Base-by-base conservation (phyloP, 306 rosid genomes). In the Cercis canadensis region DNA sequence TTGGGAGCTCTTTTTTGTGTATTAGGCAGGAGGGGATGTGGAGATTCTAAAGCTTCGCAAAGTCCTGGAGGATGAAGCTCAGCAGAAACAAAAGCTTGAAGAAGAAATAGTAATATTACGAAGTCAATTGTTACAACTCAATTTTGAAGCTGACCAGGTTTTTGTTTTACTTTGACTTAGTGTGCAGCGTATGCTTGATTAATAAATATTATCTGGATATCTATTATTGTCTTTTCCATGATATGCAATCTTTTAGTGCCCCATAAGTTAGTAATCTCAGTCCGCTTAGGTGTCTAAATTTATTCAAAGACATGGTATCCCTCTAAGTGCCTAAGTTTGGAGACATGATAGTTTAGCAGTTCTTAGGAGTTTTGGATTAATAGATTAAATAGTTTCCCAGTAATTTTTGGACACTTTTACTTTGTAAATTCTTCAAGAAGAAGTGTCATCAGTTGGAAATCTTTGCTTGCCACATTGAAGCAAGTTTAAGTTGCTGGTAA, bases 121-220 rank as follows among this genome's bases (percentile, higher is more conserved):
- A 70, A 95, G 96, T 76, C 96, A 91, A 79, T 69, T 95, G 80
- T 71, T 86, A 84, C 97, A 95, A 81, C 65, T 82, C 69, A 89
- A 83, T 68, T 81, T 83, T 80, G 99, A 91, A 87, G 89, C 92
- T 82, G 96, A 89, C 47, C 96, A 91, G 96, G 99, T 95, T 78
- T 37, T 77, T 63, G 45, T 78, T 69, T 74, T 46, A 16, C 32
- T 56, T 64, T 57, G 60, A 76, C n/a, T 33, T 29, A 29, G 67
- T 39, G 41, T 51, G 61, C 40, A 32, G 69, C 59, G 39, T 76
- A 56, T 71, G 50, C 62, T 71, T 75, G 57, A 46, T 43, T 60
- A 54, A 18, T 17, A 49, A 16, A 18, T 66, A 29, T 65, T 57
- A 33, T 21, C 52, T 75, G 43, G 77, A 65, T 63, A 62, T 60